Conservation (phyloP, 768 basidiomycete genomes). For the Tulasnella sp. region DNA sequence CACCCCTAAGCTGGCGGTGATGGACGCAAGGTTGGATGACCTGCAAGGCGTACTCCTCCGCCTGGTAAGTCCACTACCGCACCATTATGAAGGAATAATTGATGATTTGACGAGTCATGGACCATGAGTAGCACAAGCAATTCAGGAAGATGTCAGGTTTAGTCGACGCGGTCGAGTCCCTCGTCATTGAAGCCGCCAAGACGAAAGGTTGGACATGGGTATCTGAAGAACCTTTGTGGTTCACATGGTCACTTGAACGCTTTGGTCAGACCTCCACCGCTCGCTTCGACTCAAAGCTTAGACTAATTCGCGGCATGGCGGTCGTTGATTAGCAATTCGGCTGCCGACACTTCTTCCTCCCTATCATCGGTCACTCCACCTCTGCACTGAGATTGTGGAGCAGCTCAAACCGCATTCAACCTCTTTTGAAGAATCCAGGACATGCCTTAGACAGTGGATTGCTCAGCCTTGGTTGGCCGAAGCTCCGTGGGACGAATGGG, state of each 20-base stretch:
- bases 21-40: slow-evolving; percentile 62
- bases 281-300: neutral
- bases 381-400: slow-evolving; percentile 55
- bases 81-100: neutral
- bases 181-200: slow-evolving; percentile 67
- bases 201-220: slow-evolving; percentile 70
- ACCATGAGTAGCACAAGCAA: slow-evolving; percentile 55
- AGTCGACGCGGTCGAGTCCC: slow-evolving; percentile 60
- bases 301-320: neutral
- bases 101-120: neutral
- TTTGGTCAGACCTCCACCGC: slow-evolving; percentile 53
- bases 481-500: slow-evolving; percentile 69
- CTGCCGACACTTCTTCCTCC: slow-evolving; percentile 55
- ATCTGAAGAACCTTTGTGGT: slow-evolving; percentile 68
- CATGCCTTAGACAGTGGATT: slow-evolving; percentile 61
- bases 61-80: slow-evolving; percentile 48
- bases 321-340: slow-evolving; percentile 47
- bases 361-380: slow-evolving; percentile 62
- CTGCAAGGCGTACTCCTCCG: slow-evolving; percentile 58
- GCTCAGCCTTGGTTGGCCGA: slow-evolving; percentile 66
- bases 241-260: slow-evolving; percentile 75
- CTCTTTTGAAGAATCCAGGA: slow-evolving; percentile 66
- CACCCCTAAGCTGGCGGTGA: slow-evolving; percentile 59
- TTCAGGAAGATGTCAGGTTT: slow-evolving; percentile 62
- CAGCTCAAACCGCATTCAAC: slow-evolving; percentile 60